Percentiles rank a stretch among this genome's conserved stretches.
phyloP scores from a whole-genome alignment of 257 asterid species.

The Solanum dulcamara region DNA sequence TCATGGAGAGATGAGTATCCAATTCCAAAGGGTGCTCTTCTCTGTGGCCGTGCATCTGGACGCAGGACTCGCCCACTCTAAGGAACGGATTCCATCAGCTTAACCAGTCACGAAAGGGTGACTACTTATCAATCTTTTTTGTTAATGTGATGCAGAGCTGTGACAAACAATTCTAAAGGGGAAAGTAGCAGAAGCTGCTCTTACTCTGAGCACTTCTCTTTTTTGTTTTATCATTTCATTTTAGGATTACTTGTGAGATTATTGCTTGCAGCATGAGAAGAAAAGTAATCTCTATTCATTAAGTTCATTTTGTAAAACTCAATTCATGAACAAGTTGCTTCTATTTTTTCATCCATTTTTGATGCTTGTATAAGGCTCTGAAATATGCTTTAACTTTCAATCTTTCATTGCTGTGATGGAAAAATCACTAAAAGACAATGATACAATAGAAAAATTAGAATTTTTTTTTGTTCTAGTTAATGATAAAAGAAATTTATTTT shows the following conservation, averaged over 20 bases:
- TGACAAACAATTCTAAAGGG: not conserved
- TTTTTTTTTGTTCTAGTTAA: too few relatives aligned
- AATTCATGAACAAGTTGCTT: not conserved
- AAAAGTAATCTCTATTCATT: not conserved
- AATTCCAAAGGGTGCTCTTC: conserved; percentile 28
- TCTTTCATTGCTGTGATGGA: not conserved
- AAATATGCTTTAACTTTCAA: not conserved
- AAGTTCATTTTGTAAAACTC: not conserved
- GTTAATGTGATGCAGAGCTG: not conserved
- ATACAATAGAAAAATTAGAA: too few relatives aligned
- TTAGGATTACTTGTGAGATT: not conserved
- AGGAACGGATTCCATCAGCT: not conserved
- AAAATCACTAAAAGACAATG: not conserved
- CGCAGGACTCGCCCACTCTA: conserved; percentile 11
- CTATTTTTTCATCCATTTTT: not conserved
- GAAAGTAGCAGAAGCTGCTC: not conserved
- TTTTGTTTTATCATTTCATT: not conserved
- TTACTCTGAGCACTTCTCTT: not conserved
- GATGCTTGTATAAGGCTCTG: not conserved
- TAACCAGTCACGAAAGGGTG: conserved; percentile 26
- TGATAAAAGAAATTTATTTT: too few relatives aligned
- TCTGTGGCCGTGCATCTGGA: conserved; percentile 36
- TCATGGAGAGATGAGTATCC: conserved; percentile 39
- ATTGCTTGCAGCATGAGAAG: not conserved
- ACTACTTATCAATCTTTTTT: not conserved